Percentiles rank a stretch among this genome's conserved stretches.
These are phyloP conservation scores for Holtermannia corniformis DNA, from an alignment of 768 basidiomycete species.

Conservation along the genomic window DNA sequence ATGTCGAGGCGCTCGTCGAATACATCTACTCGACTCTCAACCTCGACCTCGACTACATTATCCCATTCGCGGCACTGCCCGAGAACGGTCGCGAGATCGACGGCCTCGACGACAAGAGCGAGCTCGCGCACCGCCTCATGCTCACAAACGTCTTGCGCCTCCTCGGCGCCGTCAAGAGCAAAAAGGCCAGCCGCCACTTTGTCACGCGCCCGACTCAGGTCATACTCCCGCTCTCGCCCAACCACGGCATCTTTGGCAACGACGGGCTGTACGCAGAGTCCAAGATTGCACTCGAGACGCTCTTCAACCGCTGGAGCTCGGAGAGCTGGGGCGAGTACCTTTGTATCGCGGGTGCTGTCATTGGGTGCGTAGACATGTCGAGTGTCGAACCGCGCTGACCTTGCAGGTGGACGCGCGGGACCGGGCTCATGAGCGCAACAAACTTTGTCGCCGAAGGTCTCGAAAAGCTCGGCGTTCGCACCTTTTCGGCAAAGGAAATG, in stretches of 20 bases:
- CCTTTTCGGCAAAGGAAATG: constrained; percentile 99
- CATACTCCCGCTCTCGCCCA: constrained; percentile 92
- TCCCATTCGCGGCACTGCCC: constrained; percentile 96
- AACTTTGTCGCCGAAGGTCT: constrained; percentile 90
- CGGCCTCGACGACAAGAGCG: constrained; percentile 90
- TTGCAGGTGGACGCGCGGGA: constrained; percentile 98
- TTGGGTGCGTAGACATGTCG: no score
- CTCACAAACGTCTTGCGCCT: constrained; percentile 91
- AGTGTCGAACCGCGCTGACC: constrained; percentile 49
- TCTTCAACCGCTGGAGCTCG: constrained; percentile 96
- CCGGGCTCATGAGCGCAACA: constrained; percentile 90
- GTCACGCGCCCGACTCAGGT: constrained; percentile 98
- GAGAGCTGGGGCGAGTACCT: constrained; percentile 99
- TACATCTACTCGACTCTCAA: constrained; percentile 94
- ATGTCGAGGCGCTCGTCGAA: constrained; percentile 94
- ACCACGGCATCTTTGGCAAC: constrained; percentile 95
- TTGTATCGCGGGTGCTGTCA: constrained; percentile 94
- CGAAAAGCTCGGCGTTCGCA: constrained; percentile 85
- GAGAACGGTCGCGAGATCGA: constrained; percentile 99
- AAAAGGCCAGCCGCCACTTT: constrained; percentile 94
- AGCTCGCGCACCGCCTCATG: constrained; percentile 98
- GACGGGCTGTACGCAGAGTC: constrained; percentile 97
- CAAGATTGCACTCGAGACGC: constrained; percentile 92
- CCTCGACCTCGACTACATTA: constrained; percentile 95
- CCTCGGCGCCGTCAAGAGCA: constrained; percentile 91